Base-by-base conservation (phyloP, 306 rosid genomes). In the Erythrophleum fordii region DNA sequence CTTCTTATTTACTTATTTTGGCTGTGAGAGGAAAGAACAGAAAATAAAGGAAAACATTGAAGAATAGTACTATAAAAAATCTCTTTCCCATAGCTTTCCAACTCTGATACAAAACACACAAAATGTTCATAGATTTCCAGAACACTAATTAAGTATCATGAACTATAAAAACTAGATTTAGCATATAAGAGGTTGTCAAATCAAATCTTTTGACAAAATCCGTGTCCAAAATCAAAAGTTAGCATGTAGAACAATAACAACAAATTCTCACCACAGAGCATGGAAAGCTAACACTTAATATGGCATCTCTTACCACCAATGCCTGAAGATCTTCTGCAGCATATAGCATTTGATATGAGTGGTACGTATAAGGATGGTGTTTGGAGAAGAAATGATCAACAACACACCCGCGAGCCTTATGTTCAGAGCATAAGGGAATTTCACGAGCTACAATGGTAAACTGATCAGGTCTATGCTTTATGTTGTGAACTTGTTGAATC, bases 381-480 rank as follows among this genome's bases (percentile, higher is more conserved):
- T 84, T 93, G 22, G 94, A 84, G 90, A 95, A 93, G 84, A 91
- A 93, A 81, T 93, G 93, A 61, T 91, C 90, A 67, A 89, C 89
- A 73, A 59, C 88, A 80, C 97, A 91, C 53, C 88, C 92, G 0
- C 17, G 87, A 51, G 90, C 88, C 83, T 85, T 86, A 84, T 93
- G 94, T 77, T 93, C 83, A n/a, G 2, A 44, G 86, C 99, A 93
- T 44, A 89, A 56, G 22, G 97, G 99, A 89, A 95, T 86, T 86
- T 90, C 94, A 23, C 92, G 91, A 86, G 90, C 97, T 34, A 91
- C 60, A 62, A 93, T 80, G 29, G 97, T 93, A 82, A 90, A 95
- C 75, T 84, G 99, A 80, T 95, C 93, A 23, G 99, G 90, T 59
- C 87, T 90, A 76, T 90, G 77, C 83, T 87, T 90, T 42, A 83